A percentile compares a stretch with the other conserved stretches of the same genome.
Conservation (phyloP, 2,329 filamentous ascomycete species). For the Alternaria alternata region DNA sequence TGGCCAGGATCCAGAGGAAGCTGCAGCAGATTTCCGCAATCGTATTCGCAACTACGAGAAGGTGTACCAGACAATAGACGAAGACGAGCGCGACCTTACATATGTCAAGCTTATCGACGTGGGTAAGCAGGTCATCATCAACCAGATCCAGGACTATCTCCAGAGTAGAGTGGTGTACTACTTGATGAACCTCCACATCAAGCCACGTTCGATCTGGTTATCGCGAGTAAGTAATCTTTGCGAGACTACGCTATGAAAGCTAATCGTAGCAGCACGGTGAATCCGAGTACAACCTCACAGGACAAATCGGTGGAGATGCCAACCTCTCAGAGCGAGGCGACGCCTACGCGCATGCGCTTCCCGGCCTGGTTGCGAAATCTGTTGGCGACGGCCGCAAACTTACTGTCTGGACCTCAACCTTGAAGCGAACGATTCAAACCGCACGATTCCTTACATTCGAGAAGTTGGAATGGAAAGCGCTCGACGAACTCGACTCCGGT, state of each 20-base stretch:
- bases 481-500: conserved; percentile 95
- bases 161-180: conserved; percentile 98
- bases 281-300: conserved; percentile 88
- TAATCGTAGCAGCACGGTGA: conserved; percentile 78
- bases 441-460: conserved; percentile 89
- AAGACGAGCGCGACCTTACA: conserved; percentile 85
- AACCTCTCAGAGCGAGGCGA: conserved; percentile 86
- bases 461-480: conserved; percentile 97
- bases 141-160: conserved; percentile 94
- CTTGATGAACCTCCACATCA: conserved; percentile 98
- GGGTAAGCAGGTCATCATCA: conserved; percentile 96
- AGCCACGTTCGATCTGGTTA: conserved; percentile 94
- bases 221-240: conserved; percentile 73
- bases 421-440: conserved; percentile 89
- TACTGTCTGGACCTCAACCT: conserved; percentile 78
- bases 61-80: conserved; percentile 92
- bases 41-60: conserved; percentile 98
- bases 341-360: conserved; percentile 84
- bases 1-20: conserved; percentile 91
- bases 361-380: conserved; percentile 82
- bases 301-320: conserved; percentile 92
- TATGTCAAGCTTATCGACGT: conserved; percentile 99
- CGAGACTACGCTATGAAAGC: background rate
- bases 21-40: conserved; percentile 89
- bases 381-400: conserved; percentile 77